A percentile compares a stretch with the other conserved stretches of the same genome.
Evolutionary conservation across 768 basidiomycete genomes (phyloP).

Genomic region (Pisolithus albus): DNA sequence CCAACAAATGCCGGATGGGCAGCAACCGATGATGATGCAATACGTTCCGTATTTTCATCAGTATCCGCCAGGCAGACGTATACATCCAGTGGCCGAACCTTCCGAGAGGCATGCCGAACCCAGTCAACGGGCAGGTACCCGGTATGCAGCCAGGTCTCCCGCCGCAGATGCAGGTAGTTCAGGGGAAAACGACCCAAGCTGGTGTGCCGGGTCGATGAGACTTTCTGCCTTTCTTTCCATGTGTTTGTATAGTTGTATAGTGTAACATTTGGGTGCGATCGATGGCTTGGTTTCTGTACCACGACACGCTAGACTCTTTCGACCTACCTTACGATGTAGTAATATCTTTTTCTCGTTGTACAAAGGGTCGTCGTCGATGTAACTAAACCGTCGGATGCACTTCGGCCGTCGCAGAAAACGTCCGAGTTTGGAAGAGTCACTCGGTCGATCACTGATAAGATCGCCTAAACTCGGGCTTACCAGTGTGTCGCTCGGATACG

Average conservation of each 20-base stretch:
- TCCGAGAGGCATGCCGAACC: constrained; percentile 9
- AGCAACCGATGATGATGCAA: constrained; percentile 27
- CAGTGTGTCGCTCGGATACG: not conserved
- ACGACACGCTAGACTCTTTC: not conserved
- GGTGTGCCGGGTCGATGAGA: constrained; percentile 30
- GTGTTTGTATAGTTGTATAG: constrained; percentile 2
- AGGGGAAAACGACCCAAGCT: constrained; percentile 28
- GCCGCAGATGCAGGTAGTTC: constrained; percentile 24
- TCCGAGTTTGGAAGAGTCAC: not conserved
- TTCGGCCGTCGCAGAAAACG: too few species aligned
- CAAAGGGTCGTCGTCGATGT: not conserved
- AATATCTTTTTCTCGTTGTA: not conserved
- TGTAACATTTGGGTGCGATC: not conserved
- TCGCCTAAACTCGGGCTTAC: not conserved
- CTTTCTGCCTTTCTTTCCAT: constrained; percentile 1
- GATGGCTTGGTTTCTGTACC: not conserved
- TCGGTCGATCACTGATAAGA: not conserved
- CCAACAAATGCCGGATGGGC: constrained; percentile 20
- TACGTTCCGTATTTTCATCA: constrained; percentile 20
- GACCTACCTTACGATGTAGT: not conserved
- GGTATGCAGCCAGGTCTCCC: constrained; percentile 25
- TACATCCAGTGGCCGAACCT: constrained; percentile 19
- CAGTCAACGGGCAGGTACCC: constrained; percentile 18
- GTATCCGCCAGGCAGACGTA: constrained; percentile 16
- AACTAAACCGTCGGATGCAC: too few species aligned